Evolutionary conservation across 1,139 yeast species (phyloP), one percentile per base, ranked within the genome.

Genomic region (Taphrina communis): DNA sequence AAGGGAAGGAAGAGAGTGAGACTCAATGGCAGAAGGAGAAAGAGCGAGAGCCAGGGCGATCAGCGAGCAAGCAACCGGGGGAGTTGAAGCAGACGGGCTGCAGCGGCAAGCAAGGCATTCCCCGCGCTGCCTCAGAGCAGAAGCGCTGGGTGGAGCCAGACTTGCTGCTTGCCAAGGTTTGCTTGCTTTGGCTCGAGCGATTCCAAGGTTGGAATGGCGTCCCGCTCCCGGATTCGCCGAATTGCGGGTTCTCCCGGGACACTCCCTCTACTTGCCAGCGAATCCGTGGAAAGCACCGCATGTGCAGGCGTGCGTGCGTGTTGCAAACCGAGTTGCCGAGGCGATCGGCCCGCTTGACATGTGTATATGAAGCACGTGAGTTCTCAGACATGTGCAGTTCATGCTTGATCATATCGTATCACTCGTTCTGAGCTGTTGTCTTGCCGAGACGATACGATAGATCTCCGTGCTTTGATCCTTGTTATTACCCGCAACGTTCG

Each of bases 261-360:
- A n/a, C n/a, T n/a, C n/a, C n/a, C n/a, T 17, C 17, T 17, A 17
- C 17, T 17, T 17, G 17, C 17, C 17, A 1, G 17, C 1, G 2
- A 4, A 25, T 0, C 31, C 31, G 1, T 25, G 31, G 31, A 25
- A 25, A 2, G 4, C 31, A 25, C 2, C 2, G 31, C 31, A 25
- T 25, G 31, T 1, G 17, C 17, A 17, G 17, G 17, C 17, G 17
- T 17, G 4, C 31, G 31, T 2, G 31, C 31, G 31, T 25, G 31
- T 25, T 25, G 4, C 31, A 25, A 25, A n/a, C 48, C 53, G 53
- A 50, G 36, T 21, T 21, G 53, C 53, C 53, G 53, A 50, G 53
- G 53, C 53, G 36, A 21, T 50, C 36, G 36, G 19, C 36, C 53
- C 53, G 11, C 12, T 25, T 6, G 5, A 9, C n/a, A 36, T 38